phyloP scores from a whole-genome alignment of 2,329 filamentous ascomycete genomes.

The Chaetoscypha palmicola region DNA sequence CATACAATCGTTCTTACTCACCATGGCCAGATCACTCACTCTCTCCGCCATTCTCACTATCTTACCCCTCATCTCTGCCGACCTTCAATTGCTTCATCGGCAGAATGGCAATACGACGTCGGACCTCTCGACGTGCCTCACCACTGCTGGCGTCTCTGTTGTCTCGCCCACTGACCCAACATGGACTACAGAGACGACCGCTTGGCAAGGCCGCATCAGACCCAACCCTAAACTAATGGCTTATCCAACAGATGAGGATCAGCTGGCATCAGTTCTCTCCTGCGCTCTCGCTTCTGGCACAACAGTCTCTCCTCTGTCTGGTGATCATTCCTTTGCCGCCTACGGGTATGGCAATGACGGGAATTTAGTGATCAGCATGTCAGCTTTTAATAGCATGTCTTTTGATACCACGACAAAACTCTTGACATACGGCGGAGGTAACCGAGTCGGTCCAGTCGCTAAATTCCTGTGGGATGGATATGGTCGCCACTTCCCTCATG shows the following conservation, averaged over 20 bases:
- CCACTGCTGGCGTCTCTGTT: slow-evolving; percentile 5
- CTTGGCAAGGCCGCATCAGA: slow-evolving; percentile 13
- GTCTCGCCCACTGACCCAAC: slow-evolving; percentile 1
- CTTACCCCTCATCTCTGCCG: background rate
- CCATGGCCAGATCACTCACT: background rate
- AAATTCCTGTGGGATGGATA: slow-evolving; percentile 11
- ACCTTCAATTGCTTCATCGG: background rate
- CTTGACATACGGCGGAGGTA: slow-evolving; percentile 12
- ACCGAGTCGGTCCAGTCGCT: slow-evolving; percentile 8
- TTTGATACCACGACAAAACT: slow-evolving; percentile 4
- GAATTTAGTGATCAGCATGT: slow-evolving; percentile 12
- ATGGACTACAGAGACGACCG: slow-evolving; percentile 7
- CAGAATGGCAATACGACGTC: background rate
- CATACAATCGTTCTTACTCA: background rate
- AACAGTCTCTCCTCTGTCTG: slow-evolving; percentile 11
- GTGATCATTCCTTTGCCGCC: slow-evolving; percentile 13
- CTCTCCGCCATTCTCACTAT: background rate
- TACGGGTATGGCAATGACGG: slow-evolving; percentile 13
- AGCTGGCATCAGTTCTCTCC: slow-evolving; percentile 8
- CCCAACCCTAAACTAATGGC: slow-evolving; percentile 7
- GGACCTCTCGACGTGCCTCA: slow-evolving; percentile 5
- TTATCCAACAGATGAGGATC: slow-evolving; percentile 4
- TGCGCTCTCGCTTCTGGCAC: slow-evolving; percentile 8
- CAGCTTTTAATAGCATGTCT: slow-evolving; percentile 8
- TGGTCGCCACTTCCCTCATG: slow-evolving; percentile 13